Evolutionary conservation across 352 stramenopile genomes (phyloP), one percentile per base, ranked within the genome.

Genomic region (Blastocystis sp.): DNA sequence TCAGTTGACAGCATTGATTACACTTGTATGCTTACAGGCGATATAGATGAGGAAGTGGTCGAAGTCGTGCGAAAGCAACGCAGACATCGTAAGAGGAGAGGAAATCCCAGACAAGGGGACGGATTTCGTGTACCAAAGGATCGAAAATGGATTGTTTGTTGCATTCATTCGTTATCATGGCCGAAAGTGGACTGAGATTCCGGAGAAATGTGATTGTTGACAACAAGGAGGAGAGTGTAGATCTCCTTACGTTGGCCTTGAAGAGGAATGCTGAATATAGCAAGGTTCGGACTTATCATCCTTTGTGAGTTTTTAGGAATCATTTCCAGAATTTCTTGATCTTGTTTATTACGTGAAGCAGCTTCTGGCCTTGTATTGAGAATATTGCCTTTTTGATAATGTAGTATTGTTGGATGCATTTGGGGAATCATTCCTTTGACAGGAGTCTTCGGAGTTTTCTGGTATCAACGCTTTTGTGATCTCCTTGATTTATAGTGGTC

Each of bases 1-100:
- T 87, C 77, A 57, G 77, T 87, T 27, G 77, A 87, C 29, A 87
- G 77, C 37, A 49, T 87, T 12, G 77, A 87, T 29, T 87, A 87
- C 29, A 87, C 77, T 27, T 61, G 56, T 43, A 87, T 87, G 77
- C 37, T 87, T 56, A 35, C 37, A 21, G 77, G 77, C 52, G 61
- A 86, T 37, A 57, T 78, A 27, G 77, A 87, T 16, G 77, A 87
- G n/a, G 77, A 49, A 19, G 77, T 75, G 19, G 39, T n/a, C 12
- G 37, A 42, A 2, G 54, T 75, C 12, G 54, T 87, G 2, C 59
- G 77, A 27, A 87, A 87, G 65, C 77, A 87, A 29, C 37, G 77
- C 12, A 87, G 49, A 46, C 49, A 83, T 42, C 43, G 71, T 14
- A 83, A 65, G 19, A 29, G 54, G 46, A 83, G 71, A 66, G 27